Conservation (phyloP, 768 basidiomycete genomes). For the Plicaturopsis crispa region DNA sequence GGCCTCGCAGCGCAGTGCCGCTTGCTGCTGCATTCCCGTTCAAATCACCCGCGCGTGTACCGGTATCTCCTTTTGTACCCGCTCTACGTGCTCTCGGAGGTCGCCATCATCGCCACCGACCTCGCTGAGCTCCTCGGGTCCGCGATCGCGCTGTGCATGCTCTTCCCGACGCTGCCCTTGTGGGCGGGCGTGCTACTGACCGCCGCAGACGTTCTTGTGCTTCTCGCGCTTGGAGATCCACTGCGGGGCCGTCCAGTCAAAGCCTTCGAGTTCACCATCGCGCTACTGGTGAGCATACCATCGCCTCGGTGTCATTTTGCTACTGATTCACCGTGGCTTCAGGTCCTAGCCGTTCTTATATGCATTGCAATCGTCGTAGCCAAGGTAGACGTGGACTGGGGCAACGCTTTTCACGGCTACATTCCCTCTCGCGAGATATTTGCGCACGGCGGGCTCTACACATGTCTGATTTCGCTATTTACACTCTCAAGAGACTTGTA, state of each 20-base stretch:
- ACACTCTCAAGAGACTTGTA: no score
- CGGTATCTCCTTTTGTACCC: constrained; percentile 60
- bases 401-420: constrained; percentile 64
- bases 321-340: constrained; percentile 2
- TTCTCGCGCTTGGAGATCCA: constrained; percentile 69
- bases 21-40: constrained; percentile 55
- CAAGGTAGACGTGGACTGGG: constrained; percentile 66
- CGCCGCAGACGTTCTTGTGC: constrained; percentile 56
- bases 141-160: constrained; percentile 72
- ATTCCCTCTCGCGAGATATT: constrained; percentile 65
- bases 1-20: constrained; percentile 63
- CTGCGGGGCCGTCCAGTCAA: constrained; percentile 57
- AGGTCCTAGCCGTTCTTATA: constrained; percentile 67
- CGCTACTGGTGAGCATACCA: constrained; percentile 39
- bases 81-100: constrained; percentile 54
- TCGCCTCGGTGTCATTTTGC: background rate
- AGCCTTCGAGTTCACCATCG: constrained; percentile 62
- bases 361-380: constrained; percentile 76
- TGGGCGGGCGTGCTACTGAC: constrained; percentile 71
- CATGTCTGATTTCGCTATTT: constrained; percentile 37
- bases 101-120: constrained; percentile 73
- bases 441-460: constrained; percentile 50
- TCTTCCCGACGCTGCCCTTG: constrained; percentile 61
- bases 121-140: constrained; percentile 77
- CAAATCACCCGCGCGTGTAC: constrained; percentile 45